Conservation (phyloP, 2,329 filamentous ascomycete species). For the Leptographium radiaticola region DNA sequence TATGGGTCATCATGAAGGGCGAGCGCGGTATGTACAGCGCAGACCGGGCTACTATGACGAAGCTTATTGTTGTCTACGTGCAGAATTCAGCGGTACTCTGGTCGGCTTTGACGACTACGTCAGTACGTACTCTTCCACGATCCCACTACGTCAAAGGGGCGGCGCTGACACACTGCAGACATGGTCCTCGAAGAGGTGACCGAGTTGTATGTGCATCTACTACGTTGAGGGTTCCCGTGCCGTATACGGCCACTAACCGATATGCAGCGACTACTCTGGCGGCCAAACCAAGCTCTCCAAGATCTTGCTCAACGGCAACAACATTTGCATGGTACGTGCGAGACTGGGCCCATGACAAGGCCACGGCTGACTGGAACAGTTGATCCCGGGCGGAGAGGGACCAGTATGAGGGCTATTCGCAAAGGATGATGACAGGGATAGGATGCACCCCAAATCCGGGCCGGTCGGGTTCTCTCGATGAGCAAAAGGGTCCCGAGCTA, state of each 20-base stretch:
- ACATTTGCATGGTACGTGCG: slow-evolving; percentile 86
- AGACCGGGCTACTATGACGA: not conserved
- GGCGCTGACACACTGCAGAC: slow-evolving; percentile 41
- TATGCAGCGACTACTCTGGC: slow-evolving; percentile 71
- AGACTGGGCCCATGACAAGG: not conserved
- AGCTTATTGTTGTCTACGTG: not conserved
- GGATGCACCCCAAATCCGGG: no score
- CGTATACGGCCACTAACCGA: not conserved
- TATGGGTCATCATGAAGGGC: slow-evolving; percentile 99
- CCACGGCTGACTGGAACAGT: slow-evolving; percentile 26
- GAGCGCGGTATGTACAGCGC: slow-evolving; percentile 62
- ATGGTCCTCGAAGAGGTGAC: slow-evolving; percentile 98
- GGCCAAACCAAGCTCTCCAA: slow-evolving; percentile 82
- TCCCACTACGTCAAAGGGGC: not conserved
- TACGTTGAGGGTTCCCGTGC: not conserved
- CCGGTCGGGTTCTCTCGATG: no score
- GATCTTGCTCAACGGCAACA: slow-evolving; percentile 94
- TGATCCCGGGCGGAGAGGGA: slow-evolving; percentile 67
- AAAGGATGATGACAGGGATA: not conserved
- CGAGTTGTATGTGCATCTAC: slow-evolving; percentile 57
- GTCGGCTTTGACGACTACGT: slow-evolving; percentile 98
- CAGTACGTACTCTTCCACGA: slow-evolving; percentile 53
- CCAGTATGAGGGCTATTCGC: slow-evolving; percentile 26
- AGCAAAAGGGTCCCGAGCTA: no score
- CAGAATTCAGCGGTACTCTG: slow-evolving; percentile 91